Percentiles rank a stretch among this genome's conserved stretches.
phyloP scores from a whole-genome alignment of 129 eudicot species.

The Flaveria brownii region DNA sequence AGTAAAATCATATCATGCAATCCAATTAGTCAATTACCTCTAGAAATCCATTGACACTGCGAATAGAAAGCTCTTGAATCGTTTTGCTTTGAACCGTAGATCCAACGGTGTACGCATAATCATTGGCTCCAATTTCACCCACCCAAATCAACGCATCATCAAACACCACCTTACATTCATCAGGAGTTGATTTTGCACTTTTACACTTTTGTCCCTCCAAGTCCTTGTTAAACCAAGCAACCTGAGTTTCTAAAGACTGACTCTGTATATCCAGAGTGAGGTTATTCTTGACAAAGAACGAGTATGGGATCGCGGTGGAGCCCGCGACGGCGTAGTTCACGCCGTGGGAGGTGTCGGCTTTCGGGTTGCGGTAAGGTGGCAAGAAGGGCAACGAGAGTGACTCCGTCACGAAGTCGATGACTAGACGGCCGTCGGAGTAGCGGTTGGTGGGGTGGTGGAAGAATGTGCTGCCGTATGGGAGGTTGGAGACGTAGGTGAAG shows the following conservation, averaged over 20 bases:
- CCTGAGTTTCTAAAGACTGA: conserved; percentile 66
- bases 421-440: conserved; percentile 84
- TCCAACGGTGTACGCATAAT: conserved; percentile 66
- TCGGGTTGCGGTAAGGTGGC: conserved; percentile 58
- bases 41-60: conserved; percentile 51
- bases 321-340: conserved; percentile 88
- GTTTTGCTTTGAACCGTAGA: conserved; percentile 46
- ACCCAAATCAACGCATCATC: conserved; percentile 87
- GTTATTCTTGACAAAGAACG: conserved; percentile 66
- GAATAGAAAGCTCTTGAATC: conserved; percentile 60
- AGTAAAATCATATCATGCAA: too few relatives aligned
- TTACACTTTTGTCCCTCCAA: conserved; percentile 50
- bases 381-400: conserved; percentile 60
- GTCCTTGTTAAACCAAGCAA: conserved; percentile 56
- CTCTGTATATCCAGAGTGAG: conserved; percentile 51
- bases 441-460: conserved; percentile 94
- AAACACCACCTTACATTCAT: conserved; percentile 51
- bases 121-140: conserved; percentile 97
- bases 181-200: conserved; percentile 26
- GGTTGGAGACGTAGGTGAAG: conserved; percentile 60
- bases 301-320: conserved; percentile 67
- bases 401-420: conserved; percentile 72
- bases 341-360: conserved; percentile 46
- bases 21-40: conserved; percentile 44
- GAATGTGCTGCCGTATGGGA: conserved; percentile 77